Evolutionary conservation across 1,139 yeast species (phyloP).

Genomic region (Hansenula anomala): DNA sequence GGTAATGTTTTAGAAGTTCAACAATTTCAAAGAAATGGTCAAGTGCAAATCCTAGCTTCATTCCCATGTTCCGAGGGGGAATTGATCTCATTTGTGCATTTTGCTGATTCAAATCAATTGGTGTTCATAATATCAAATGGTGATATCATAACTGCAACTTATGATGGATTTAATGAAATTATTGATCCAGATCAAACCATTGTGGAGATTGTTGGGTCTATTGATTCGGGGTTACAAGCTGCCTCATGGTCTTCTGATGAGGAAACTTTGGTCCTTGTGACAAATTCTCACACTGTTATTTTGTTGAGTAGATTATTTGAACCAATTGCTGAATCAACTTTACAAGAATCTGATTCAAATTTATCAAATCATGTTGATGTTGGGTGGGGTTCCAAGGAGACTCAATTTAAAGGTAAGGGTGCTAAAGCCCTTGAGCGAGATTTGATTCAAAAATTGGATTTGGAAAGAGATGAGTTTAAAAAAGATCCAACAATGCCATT

Average conservation of each 20-base stretch:
- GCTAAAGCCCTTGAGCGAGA: conserved; percentile 72
- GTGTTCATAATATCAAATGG: conserved; percentile 62
- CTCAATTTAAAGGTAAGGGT: conserved; percentile 95
- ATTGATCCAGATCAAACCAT: conserved; percentile 50
- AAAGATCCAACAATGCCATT: conserved; percentile 93
- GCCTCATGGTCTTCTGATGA: conserved; percentile 93
- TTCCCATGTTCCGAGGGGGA: conserved; percentile 40
- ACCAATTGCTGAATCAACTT: conserved; percentile 61
- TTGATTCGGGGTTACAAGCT: conserved; percentile 69
- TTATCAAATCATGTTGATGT: conserved; percentile 87
- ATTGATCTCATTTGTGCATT: conserved; percentile 53
- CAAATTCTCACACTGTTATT: conserved; percentile 56
- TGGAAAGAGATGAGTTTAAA: conserved; percentile 53
- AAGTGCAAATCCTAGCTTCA: conserved; percentile 47
- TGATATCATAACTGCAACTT: conserved; percentile 65
- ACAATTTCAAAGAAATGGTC: conserved; percentile 58
- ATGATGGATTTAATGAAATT: conserved; percentile 36
- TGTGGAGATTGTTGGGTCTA: conserved; percentile 78
- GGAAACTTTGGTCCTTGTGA: conserved; percentile 72
- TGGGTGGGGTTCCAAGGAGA: conserved; percentile 98
- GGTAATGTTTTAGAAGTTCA: conserved; percentile 55
- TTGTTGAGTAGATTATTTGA: conserved; percentile 76
- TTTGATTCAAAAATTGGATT: conserved; percentile 59
- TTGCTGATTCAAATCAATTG: conserved; percentile 58
- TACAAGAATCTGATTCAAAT: conserved; percentile 61